Evolutionary conservation across 2,329 filamentous ascomycete species (phyloP).

Genomic region (Hymenoscyphus fructigenus): DNA sequence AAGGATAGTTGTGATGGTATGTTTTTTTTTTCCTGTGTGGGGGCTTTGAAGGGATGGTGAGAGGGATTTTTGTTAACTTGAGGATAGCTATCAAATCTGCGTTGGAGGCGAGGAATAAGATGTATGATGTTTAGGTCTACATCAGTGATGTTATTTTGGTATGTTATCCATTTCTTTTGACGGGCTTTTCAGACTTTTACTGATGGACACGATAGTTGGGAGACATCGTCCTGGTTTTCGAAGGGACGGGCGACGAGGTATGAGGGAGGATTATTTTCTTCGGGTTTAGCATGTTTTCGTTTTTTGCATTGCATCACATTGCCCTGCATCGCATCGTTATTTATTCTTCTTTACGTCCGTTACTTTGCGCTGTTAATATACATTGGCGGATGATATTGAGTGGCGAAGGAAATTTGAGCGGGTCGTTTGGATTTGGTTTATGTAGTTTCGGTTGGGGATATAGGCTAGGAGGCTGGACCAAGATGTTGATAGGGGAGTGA

Average conservation of each 20-base stretch:
- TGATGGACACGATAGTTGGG: too few species aligned
- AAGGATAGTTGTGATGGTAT: conserved; percentile 77
- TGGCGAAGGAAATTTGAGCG: too few species aligned
- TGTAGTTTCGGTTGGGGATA: too few species aligned
- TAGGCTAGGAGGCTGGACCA: too few species aligned
- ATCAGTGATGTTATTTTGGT: neutral
- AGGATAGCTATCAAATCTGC: conserved; percentile 42
- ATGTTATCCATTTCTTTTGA: neutral
- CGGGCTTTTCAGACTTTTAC: neutral
- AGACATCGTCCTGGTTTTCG: too few species aligned
- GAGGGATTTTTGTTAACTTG: neutral
- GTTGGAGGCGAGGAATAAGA: conserved; percentile 25
- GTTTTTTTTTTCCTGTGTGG: conserved; percentile 9
- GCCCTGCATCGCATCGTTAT: neutral
- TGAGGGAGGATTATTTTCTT: neutral
- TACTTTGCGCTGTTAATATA: too few species aligned
- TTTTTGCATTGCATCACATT: neutral
- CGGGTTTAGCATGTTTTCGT: neutral
- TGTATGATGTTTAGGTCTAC: conserved; percentile 28
- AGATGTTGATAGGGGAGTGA: too few species aligned
- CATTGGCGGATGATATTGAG: too few species aligned
- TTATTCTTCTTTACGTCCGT: too few species aligned
- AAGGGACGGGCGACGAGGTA: too few species aligned
- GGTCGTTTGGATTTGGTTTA: too few species aligned
- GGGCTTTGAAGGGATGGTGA: too few species aligned